phyloP scores from a whole-genome alignment of 1,284 basidiomycete genomes.

The Pholiota adiposa region DNA sequence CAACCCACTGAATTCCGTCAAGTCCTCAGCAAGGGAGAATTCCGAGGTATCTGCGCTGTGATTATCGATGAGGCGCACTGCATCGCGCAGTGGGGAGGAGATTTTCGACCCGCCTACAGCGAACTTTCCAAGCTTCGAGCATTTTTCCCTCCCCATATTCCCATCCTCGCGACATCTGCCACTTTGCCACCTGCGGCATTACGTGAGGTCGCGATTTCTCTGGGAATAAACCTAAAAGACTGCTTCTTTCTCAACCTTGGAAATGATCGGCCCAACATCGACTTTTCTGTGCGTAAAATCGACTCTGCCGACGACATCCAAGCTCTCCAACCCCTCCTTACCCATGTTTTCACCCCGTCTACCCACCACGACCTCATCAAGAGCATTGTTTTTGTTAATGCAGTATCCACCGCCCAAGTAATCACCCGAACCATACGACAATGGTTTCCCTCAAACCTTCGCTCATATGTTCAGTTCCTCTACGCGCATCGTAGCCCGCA shows the following conservation, averaged over 20 bases:
- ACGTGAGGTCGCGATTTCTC: slow-evolving; percentile 13
- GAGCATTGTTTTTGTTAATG: slow-evolving; percentile 31
- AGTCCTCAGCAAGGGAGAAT: neutral
- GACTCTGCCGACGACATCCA: slow-evolving; percentile 22
- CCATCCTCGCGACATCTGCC: slow-evolving; percentile 10
- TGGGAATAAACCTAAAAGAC: slow-evolving; percentile 17
- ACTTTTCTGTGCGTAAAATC: slow-evolving; percentile 21
- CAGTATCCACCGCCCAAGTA: slow-evolving; percentile 13
- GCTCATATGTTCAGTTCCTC: slow-evolving; percentile 13
- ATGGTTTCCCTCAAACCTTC: slow-evolving; percentile 12
- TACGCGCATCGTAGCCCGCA: slow-evolving; percentile 2
- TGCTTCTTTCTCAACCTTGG: slow-evolving; percentile 30
- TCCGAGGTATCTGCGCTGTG: neutral
- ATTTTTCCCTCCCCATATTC: slow-evolving; percentile 11
- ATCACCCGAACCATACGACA: slow-evolving; percentile 2
- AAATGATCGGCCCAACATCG: slow-evolving; percentile 30
- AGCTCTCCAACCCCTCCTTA: slow-evolving; percentile 19
- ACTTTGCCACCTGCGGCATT: slow-evolving; percentile 16
- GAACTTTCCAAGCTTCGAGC: slow-evolving; percentile 9
- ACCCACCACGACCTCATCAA: slow-evolving; percentile 21
- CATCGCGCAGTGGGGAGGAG: slow-evolving; percentile 19
- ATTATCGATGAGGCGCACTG: slow-evolving; percentile 22
- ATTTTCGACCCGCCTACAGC: slow-evolving; percentile 18
- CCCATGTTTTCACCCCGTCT: neutral
- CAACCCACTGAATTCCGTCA: neutral